Conservation (phyloP, 352 stramenopile species). For the Halophytophthora polymorphica region DNA sequence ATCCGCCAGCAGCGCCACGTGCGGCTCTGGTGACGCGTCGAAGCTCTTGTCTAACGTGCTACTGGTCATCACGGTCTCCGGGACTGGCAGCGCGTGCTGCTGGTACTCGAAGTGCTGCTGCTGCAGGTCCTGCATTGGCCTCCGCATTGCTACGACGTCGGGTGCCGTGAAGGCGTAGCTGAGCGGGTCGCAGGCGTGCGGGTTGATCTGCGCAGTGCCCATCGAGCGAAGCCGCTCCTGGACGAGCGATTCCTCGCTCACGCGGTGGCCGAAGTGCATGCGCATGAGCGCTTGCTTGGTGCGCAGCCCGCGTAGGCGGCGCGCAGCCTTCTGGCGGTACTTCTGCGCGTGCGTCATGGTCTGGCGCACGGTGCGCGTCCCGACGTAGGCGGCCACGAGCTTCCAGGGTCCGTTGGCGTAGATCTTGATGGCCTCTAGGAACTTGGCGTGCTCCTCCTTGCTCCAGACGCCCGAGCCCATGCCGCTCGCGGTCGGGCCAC, state of each 20-base stretch:
- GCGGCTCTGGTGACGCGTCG: not conserved
- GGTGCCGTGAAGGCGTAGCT: not conserved
- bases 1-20: not conserved
- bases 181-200: slow-evolving; percentile 8
- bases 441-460: slow-evolving; percentile 60
- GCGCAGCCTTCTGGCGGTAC: slow-evolving; percentile 62
- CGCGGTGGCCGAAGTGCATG: slow-evolving; percentile 60
- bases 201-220: slow-evolving; percentile 3
- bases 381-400: slow-evolving; percentile 56
- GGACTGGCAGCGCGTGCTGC: too few relatives aligned
- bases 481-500: slow-evolving; percentile 3
- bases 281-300: slow-evolving; percentile 76
- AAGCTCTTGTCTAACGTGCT: slow-evolving; percentile 1
- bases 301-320: slow-evolving; percentile 52
- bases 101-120: too few relatives aligned
- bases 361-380: slow-evolving; percentile 67
- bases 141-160: not conserved
- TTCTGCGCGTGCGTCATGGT: slow-evolving; percentile 79
- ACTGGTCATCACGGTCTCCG: not conserved
- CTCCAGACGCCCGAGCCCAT: slow-evolving; percentile 55
- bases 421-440: slow-evolving; percentile 72
- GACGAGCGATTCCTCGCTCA: slow-evolving; percentile 62
- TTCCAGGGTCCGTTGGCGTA: slow-evolving; percentile 73
- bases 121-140: too few relatives aligned
- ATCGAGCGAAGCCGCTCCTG: slow-evolving; percentile 56